A percentile compares a stretch with the other conserved stretches of the same genome.
These are phyloP conservation scores for Pyrenophora teres DNA, from an alignment of 2,329 filamentous ascomycete genomes.

Conservation along the genomic window DNA sequence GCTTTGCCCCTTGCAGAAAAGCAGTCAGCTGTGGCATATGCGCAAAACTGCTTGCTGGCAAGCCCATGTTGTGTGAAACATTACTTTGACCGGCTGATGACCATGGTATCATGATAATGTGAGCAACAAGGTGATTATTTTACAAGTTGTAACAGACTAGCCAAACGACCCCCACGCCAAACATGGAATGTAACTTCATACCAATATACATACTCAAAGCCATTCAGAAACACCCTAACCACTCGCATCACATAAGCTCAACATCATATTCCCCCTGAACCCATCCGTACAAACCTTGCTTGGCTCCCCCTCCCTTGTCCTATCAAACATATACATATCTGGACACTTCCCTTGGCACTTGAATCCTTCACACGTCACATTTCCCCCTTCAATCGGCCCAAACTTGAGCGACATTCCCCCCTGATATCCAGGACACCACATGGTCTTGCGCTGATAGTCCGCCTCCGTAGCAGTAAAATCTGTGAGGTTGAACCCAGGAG, in stretches of 20 bases:
- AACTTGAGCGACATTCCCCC: slow-evolving; percentile 19
- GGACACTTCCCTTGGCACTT: slow-evolving; percentile 8
- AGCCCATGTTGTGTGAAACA: too few relatives aligned
- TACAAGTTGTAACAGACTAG: not conserved
- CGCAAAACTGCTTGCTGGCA: too few relatives aligned
- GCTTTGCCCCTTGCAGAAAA: too few relatives aligned
- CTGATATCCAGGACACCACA: slow-evolving; percentile 23
- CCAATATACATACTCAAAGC: too few relatives aligned
- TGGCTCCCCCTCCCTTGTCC: slow-evolving; percentile 19
- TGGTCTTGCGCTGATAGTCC: slow-evolving; percentile 12
- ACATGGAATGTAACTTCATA: too few relatives aligned
- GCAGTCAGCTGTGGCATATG: too few relatives aligned
- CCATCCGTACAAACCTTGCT: slow-evolving; percentile 17
- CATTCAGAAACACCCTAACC: not conserved
- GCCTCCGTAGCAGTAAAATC: slow-evolving; percentile 10
- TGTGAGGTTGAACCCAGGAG: not conserved
- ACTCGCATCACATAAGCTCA: slow-evolving; percentile 14
- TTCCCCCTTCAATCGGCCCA: not conserved
- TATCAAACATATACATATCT: slow-evolving; percentile 15
- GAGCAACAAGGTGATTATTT: too few relatives aligned
- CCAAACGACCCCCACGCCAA: not conserved
- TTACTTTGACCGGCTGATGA: too few relatives aligned
- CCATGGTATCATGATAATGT: too few relatives aligned
- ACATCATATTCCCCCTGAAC: slow-evolving; percentile 20
- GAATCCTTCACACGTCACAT: slow-evolving; percentile 11